Percentiles rank a stretch among this genome's conserved stretches.
Conservation (phyloP, 2,329 filamentous ascomycete genomes). For the Fusarium coffeatum region DNA sequence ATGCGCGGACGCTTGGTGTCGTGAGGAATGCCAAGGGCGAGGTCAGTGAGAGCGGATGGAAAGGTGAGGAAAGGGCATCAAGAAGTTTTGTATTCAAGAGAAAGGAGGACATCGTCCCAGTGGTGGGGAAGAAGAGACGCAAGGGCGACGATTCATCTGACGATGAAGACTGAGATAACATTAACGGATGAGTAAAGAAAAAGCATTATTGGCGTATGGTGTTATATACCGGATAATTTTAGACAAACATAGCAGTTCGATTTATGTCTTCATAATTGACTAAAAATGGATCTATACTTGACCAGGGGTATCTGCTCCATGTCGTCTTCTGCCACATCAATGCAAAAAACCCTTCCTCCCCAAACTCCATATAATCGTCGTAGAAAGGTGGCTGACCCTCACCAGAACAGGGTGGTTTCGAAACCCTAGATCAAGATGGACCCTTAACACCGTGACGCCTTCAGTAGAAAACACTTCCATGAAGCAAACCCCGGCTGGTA, state of each 20-base stretch:
- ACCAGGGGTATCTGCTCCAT: conserved; percentile 13
- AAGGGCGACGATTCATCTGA: conserved; percentile 51
- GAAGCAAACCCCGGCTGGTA: conserved; percentile 7
- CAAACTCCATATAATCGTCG: background rate
- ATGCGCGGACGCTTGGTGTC: conserved; percentile 78
- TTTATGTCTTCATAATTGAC: background rate
- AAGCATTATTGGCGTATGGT: conserved; percentile 26
- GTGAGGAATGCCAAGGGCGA: conserved; percentile 62
- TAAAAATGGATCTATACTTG: conserved; percentile 4
- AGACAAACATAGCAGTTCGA: background rate
- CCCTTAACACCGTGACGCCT: conserved; percentile 26
- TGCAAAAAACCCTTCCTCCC: background rate
- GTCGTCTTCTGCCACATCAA: background rate
- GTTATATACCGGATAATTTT: background rate
- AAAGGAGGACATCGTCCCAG: conserved; percentile 61
- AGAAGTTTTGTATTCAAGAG: conserved; percentile 72
- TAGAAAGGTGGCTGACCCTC: background rate
- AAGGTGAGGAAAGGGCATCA: conserved; percentile 57
- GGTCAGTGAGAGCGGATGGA: conserved; percentile 56
- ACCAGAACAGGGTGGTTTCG: conserved; percentile 2
- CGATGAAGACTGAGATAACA: conserved; percentile 44
- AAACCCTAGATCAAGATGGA: conserved; percentile 1
- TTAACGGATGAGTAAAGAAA: background rate
- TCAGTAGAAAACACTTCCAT: background rate
- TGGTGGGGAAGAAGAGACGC: conserved; percentile 47